Percentiles rank a stretch among this genome's conserved stretches.
Conservation (phyloP, 192 early-diverging fungal species). For the Backusella parvicylindrica region DNA sequence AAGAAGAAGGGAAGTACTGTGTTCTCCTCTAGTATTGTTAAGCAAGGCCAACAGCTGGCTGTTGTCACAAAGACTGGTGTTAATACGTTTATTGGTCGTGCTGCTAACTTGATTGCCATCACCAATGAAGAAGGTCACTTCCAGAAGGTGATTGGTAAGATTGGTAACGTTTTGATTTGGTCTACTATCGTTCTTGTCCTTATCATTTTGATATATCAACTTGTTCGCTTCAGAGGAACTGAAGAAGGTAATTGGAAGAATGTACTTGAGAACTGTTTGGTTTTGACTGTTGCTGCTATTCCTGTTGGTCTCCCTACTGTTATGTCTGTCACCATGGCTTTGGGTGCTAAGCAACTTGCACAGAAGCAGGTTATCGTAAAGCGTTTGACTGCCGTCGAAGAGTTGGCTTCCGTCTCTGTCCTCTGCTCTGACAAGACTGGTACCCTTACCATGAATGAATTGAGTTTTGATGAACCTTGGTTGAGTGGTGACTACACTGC, state of each 20-base stretch:
- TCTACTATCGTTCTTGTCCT: conserved; percentile 71
- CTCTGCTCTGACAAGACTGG: conserved; percentile 87
- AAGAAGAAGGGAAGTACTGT: conserved; percentile 78
- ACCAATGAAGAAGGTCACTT: conserved; percentile 89
- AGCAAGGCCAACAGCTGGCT: conserved; percentile 88
- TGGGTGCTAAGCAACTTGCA: conserved; percentile 86
- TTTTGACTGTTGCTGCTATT: conserved; percentile 88
- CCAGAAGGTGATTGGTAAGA: conserved; percentile 89
- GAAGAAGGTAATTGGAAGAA: conserved; percentile 40
- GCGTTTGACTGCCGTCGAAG: conserved; percentile 91
- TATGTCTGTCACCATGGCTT: conserved; percentile 93
- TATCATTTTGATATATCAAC: conserved; percentile 69
- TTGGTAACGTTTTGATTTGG: conserved; percentile 88
- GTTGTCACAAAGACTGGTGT: conserved; percentile 87
- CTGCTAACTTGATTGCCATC: conserved; percentile 82
- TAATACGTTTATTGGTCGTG: conserved; percentile 88
- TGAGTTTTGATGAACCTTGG: conserved; percentile 86
- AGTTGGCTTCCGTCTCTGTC: conserved; percentile 86
- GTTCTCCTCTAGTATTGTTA: conserved; percentile 86
- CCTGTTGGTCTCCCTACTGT: conserved; percentile 92
- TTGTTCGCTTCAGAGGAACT: conserved; percentile 41
- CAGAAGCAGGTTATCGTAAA: conserved; percentile 90
- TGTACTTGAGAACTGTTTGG: conserved; percentile 65
- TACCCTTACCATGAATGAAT: conserved; percentile 87
- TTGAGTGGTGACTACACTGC: conserved; percentile 61